phyloP scores from a whole-genome alignment of 306 rosid species.

The Medicago lupulina region DNA sequence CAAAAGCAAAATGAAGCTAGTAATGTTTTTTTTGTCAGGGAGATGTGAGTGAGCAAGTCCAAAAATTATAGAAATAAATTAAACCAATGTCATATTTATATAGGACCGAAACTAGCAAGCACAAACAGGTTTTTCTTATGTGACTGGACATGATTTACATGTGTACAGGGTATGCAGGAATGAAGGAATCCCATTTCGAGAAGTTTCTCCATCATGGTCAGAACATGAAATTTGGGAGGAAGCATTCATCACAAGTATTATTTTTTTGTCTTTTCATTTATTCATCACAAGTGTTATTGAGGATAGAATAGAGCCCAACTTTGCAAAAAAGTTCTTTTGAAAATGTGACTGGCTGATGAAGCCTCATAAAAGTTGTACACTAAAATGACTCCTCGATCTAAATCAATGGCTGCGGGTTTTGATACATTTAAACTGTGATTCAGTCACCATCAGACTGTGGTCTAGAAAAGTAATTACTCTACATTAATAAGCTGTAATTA shows the following conservation, averaged over 20 bases:
- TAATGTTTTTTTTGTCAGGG: slow-evolving; percentile 21
- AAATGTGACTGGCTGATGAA: slow-evolving; percentile 31
- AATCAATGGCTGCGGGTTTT: slow-evolving; percentile 11
- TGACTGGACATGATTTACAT: slow-evolving; percentile 30
- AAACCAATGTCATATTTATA: slow-evolving; percentile 1
- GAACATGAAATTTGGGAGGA: slow-evolving; percentile 75
- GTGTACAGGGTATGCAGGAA: slow-evolving; percentile 66
- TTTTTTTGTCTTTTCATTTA: slow-evolving; percentile 23
- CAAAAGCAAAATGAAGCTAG: slow-evolving; percentile 34
- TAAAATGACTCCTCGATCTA: slow-evolving; percentile 31
- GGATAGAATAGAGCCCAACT: slow-evolving; percentile 38
- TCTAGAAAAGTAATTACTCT: slow-evolving; percentile 5
- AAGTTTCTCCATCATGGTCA: slow-evolving; percentile 88
- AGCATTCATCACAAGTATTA: slow-evolving; percentile 86
- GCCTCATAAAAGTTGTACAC: slow-evolving; percentile 13
- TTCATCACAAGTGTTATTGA: slow-evolving; percentile 22
- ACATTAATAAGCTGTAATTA: slow-evolving; percentile 2
- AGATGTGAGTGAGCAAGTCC: slow-evolving; percentile 15
- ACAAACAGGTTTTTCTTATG: slow-evolving; percentile 22
- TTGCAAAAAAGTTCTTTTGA: slow-evolving; percentile 19
- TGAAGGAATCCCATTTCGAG: slow-evolving; percentile 77
- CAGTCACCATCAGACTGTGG: neutral
- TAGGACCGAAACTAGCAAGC: slow-evolving; percentile 30
- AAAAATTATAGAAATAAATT: slow-evolving; percentile 19
- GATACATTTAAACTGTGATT: slow-evolving; percentile 27